Evolutionary conservation across 441 rosid genomes (phyloP).

Genomic region (Adansonia grandidieri): DNA sequence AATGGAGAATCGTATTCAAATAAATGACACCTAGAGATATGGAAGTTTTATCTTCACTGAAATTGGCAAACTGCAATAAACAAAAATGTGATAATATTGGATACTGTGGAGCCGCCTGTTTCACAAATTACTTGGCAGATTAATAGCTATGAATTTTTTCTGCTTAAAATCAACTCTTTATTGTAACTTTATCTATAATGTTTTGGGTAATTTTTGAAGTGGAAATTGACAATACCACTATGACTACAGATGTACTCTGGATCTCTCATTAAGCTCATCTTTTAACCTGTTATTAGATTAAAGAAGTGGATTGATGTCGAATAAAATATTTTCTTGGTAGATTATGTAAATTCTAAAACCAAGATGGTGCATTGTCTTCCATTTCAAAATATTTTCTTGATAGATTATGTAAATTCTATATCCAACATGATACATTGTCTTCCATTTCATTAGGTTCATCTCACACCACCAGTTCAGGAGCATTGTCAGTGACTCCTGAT

Average conservation of each 20-base stretch:
- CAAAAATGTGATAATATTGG: not conserved
- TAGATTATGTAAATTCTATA: conserved; percentile 6
- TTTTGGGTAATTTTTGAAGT: not conserved
- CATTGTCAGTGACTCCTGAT: conserved; percentile 42
- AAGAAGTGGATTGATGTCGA: conserved; percentile 1
- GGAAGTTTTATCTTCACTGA: not conserved
- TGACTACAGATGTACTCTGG: not conserved
- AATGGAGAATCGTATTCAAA: not conserved
- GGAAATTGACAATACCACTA: conserved; percentile 4
- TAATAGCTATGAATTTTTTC: not conserved
- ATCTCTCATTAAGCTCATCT: conserved; percentile 6
- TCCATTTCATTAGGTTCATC: conserved; percentile 43
- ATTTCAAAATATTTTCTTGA: not conserved
- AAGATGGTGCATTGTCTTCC: conserved; percentile 11
- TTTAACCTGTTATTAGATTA: not conserved
- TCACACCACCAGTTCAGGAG: conserved; percentile 36
- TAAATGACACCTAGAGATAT: not conserved
- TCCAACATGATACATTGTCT: not conserved
- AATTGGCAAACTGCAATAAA: not conserved
- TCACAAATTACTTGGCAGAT: conserved; percentile 1
- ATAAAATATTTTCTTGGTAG: not conserved
- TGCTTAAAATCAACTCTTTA: not conserved
- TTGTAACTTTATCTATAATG: not conserved
- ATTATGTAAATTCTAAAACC: conserved; percentile 12
- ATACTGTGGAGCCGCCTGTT: conserved; percentile 1